phyloP scores from a whole-genome alignment of 1,284 basidiomycete genomes.

The Grifola frondosa region DNA sequence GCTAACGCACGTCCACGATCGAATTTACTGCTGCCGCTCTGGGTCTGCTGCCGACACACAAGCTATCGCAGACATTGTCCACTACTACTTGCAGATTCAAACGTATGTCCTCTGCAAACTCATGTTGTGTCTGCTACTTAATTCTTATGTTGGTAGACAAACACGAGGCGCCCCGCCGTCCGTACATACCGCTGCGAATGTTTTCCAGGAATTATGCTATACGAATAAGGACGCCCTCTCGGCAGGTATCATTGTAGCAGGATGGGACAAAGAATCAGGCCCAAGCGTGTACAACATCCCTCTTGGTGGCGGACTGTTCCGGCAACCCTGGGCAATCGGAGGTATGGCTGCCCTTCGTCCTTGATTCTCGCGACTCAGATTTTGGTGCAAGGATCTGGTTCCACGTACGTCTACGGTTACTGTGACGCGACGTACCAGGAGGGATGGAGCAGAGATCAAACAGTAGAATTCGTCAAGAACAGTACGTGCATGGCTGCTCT shows the following conservation, averaged over 20 bases:
- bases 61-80: constrained; percentile 92
- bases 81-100: constrained; percentile 84
- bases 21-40: constrained; percentile 98
- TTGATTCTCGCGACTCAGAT: constrained; percentile 6
- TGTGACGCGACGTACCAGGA: constrained; percentile 98
- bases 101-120: constrained; percentile 54
- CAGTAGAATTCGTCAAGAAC: constrained; percentile 94
- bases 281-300: constrained; percentile 97
- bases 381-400: constrained; percentile 80
- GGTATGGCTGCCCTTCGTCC: constrained; percentile 47
- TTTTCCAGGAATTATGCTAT: constrained; percentile 93
- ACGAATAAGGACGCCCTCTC: constrained; percentile 88
- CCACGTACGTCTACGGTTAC: constrained; percentile 98
- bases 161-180: constrained; percentile 67
- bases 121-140: no score
- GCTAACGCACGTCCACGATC: constrained; percentile 94
- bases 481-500: constrained; percentile 55
- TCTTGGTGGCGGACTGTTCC: constrained; percentile 90
- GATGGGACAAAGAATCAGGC: constrained; percentile 94
- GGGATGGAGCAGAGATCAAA: constrained; percentile 91
- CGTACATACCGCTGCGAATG: constrained; percentile 78
- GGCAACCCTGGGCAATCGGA: constrained; percentile 96
- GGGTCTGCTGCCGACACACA: constrained; percentile 98
- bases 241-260: constrained; percentile 97
- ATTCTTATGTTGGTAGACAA: constrained; percentile 50